Base-by-base conservation (phyloP, 495 filamentous ascomycete genomes). In the Penicillium lividum region DNA sequence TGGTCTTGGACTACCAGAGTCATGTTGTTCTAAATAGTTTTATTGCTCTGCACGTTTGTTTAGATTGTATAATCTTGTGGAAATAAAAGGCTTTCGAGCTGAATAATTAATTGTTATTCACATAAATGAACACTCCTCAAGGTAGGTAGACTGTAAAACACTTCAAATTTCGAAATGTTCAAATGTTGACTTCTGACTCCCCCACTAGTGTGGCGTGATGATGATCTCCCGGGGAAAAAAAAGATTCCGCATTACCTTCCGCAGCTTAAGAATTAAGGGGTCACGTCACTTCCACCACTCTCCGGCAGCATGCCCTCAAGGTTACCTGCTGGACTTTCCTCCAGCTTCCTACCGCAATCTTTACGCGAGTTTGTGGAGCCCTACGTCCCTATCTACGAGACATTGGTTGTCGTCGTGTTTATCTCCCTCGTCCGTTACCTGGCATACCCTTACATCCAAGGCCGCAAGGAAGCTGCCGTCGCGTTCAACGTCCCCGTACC, bases 401-500 rank as follows among this genome's bases (percentile, higher is more conserved):
- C 59, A 29, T 51, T 58, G 55, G 46, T 71, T 31, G 65, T 66
- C 29, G 60, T 72, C 66, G 68, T 70, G 42, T 52, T 74, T 36
- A 58, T 69, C 58, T 75, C 77, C 56, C 46, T 77, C 33, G 38
- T 62, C 57, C 73, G 70, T 36, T 74, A 74, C 62, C 66, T 71
- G 38, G 69, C 69, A 60, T 76, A 73, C 57, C 53, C 72, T 49
- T 80, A 70, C 55, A 25, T 73, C 46, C 61, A 64, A 7, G 48
- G 68, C 54, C 58, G 57, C 18, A 69, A 62, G 60, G 84, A 86
- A 72, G 73, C 74, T 22, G 77, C 82, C 2, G 79, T 88, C 25
- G 53, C 75, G 4, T 89, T 86, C 68, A 73, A 75, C 53, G 80
- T 89, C 9, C 79, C 82, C 3, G 40, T 86, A 18, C 88, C 88